Conservation (phyloP, 257 asterid genomes). For the Galeopsis tetrahit region DNA sequence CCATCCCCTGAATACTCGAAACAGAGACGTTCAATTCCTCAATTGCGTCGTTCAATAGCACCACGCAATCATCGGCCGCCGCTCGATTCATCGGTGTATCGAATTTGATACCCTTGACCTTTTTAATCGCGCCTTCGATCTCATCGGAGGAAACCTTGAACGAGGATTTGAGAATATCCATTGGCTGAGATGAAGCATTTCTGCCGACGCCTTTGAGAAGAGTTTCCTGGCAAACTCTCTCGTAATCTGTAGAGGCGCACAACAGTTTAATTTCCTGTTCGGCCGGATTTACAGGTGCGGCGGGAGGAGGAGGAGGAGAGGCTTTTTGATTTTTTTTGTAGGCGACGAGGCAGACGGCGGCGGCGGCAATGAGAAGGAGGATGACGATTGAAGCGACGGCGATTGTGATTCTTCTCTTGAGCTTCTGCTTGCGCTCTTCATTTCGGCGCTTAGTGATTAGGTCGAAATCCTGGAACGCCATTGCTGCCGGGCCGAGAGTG, state of each 20-base stretch:
- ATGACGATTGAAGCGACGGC: neutral
- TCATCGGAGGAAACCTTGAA: neutral
- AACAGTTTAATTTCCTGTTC: neutral
- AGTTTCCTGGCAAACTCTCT: neutral
- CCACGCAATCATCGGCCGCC: neutral
- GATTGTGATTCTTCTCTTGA: neutral
- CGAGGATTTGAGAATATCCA: neutral
- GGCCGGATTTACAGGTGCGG: neutral
- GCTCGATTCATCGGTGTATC: constrained; percentile 4
- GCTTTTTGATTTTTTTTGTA: neutral
- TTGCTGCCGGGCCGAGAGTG: neutral
- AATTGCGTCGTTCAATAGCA: neutral
- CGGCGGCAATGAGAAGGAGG: neutral
- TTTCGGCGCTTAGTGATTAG: neutral
- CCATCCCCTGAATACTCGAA: neutral
- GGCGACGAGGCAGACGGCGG: constrained; percentile 3
- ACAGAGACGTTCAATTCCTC: constrained; percentile 3
- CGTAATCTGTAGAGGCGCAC: neutral
- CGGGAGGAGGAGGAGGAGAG: neutral
- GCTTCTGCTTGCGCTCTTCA: neutral
- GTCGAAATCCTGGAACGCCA: constrained; percentile 24
- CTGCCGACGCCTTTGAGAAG: neutral
- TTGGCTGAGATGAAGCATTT: neutral
- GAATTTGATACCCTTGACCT: neutral
- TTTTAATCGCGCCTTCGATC: neutral